Evolutionary conservation across 495 filamentous ascomycete genomes (phyloP).

Genomic region (Lepidopterella palustris): DNA sequence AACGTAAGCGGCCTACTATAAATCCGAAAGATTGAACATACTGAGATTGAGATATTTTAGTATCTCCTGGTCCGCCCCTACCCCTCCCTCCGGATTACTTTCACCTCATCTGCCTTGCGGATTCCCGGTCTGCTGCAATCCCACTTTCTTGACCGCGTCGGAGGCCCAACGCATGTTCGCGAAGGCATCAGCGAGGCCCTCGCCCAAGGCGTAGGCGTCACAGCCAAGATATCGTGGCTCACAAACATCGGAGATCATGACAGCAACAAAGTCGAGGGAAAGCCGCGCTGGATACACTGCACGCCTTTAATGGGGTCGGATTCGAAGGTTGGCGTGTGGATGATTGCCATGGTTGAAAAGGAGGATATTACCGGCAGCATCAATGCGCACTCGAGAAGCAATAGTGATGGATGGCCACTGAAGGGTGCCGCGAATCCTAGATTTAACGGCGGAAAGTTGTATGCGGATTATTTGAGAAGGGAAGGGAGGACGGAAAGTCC

Average conservation of each 20-base stretch:
- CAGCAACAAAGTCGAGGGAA: slow-evolving; percentile 14
- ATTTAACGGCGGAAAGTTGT: slow-evolving; percentile 30
- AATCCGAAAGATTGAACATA: not conserved
- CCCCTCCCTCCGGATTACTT: slow-evolving; percentile 40
- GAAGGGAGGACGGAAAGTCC: slow-evolving; percentile 13
- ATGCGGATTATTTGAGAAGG: slow-evolving; percentile 34
- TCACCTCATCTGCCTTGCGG: slow-evolving; percentile 37
- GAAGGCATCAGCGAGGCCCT: slow-evolving; percentile 35
- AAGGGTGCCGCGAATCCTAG: slow-evolving; percentile 17
- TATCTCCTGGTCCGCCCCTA: slow-evolving; percentile 39
- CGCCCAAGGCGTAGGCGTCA: slow-evolving; percentile 32
- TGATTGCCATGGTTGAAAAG: slow-evolving; percentile 56
- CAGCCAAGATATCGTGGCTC: slow-evolving; percentile 38
- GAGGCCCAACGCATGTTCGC: slow-evolving; percentile 33
- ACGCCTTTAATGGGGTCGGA: slow-evolving; percentile 54
- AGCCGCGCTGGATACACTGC: slow-evolving; percentile 54
- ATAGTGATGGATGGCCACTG: not conserved
- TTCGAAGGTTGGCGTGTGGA: slow-evolving; percentile 56
- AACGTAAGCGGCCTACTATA: slow-evolving; percentile 26
- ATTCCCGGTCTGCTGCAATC: slow-evolving; percentile 38
- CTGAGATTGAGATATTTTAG: slow-evolving; percentile 16
- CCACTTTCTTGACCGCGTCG: slow-evolving; percentile 35
- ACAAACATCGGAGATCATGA: slow-evolving; percentile 7
- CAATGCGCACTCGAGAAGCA: not conserved
- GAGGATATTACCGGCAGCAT: slow-evolving; percentile 33